These are phyloP conservation scores for Pleurotus eryngii DNA, from an alignment of 768 basidiomycete genomes.

Conservation along the genomic window DNA sequence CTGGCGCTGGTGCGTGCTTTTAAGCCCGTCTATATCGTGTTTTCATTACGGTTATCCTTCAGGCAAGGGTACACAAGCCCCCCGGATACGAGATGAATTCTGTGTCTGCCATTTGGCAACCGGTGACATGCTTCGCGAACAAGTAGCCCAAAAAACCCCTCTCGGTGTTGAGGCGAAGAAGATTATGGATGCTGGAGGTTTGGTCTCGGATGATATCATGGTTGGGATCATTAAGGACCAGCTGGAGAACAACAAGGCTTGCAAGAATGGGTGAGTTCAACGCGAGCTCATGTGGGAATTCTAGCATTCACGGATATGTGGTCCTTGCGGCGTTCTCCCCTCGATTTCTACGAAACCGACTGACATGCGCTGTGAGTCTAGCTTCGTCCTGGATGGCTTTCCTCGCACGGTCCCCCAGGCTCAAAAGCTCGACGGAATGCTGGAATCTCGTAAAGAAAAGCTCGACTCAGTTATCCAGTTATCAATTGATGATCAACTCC, in stretches of 20 bases:
- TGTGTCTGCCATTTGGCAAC: conserved; percentile 98
- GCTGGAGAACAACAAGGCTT: conserved; percentile 86
- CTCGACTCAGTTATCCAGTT: conserved; percentile 92
- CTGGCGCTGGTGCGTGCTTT: conserved; percentile 79
- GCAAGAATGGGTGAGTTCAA: conserved; percentile 86
- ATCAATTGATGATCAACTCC: conserved; percentile 87
- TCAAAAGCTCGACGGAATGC: conserved; percentile 93
- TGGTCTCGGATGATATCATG: conserved; percentile 96
- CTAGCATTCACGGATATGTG: neutral
- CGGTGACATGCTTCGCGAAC: conserved; percentile 97
- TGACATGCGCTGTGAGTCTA: conserved; percentile 25
- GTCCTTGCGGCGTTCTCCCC: neutral
- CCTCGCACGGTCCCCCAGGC: conserved; percentile 97
- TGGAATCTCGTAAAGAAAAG: conserved; percentile 75
- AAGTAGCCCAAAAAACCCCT: conserved; percentile 82
- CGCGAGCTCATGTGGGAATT: conserved; percentile 1
- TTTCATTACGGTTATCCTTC: conserved; percentile 5
- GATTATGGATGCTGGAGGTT: conserved; percentile 95
- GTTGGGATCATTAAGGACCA: conserved; percentile 97
- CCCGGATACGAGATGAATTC: conserved; percentile 86
- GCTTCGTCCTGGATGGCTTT: conserved; percentile 99
- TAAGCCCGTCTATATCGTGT: neutral
- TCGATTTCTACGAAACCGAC: neutral
- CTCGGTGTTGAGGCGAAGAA: conserved; percentile 94
- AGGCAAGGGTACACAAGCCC: conserved; percentile 99